Evolutionary conservation across 2,329 filamentous ascomycete species (phyloP).

Genomic region (Pseudogymnoascus sp.): DNA sequence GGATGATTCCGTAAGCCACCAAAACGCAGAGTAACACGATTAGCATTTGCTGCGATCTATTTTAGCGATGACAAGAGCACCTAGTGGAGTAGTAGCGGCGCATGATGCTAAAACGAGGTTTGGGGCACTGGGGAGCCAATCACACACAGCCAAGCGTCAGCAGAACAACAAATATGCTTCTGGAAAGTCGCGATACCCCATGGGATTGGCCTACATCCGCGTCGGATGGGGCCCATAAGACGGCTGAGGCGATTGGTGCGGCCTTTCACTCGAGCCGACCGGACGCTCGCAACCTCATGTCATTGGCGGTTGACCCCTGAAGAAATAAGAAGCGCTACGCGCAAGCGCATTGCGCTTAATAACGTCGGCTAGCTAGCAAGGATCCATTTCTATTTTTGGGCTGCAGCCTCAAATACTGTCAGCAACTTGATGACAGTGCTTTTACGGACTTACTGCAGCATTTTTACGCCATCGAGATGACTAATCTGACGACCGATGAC

Average conservation of each 20-base stretch:
- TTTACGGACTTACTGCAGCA: slow-evolving; percentile 3
- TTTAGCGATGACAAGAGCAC: slow-evolving; percentile 6
- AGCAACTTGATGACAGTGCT: not conserved
- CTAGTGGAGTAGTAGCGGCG: not conserved
- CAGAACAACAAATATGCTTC: not conserved
- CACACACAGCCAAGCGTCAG: not conserved
- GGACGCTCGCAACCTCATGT: not conserved
- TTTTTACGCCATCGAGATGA: not conserved
- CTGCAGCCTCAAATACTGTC: slow-evolving; percentile 4
- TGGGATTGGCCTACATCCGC: not conserved
- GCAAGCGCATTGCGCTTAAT: slow-evolving; percentile 8
- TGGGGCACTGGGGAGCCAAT: not conserved
- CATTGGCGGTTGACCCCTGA: not conserved
- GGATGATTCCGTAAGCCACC: slow-evolving; percentile 8
- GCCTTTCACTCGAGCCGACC: not conserved
- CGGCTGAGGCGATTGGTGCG: not conserved
- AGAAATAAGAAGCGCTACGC: not conserved
- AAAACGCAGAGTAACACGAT: not conserved
- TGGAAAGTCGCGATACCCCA: not conserved
- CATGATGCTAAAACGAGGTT: slow-evolving; percentile 9
- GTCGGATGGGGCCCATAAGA: not conserved
- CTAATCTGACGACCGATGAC: not conserved
- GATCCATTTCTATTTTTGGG: not conserved
- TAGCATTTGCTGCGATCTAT: not conserved
- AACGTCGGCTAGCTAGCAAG: not conserved